Percentiles rank a stretch among this genome's conserved stretches.
These are phyloP conservation scores for Linnemannia hyalina DNA, from an alignment of 192 early-diverging fungal species.

Conservation along the genomic window DNA sequence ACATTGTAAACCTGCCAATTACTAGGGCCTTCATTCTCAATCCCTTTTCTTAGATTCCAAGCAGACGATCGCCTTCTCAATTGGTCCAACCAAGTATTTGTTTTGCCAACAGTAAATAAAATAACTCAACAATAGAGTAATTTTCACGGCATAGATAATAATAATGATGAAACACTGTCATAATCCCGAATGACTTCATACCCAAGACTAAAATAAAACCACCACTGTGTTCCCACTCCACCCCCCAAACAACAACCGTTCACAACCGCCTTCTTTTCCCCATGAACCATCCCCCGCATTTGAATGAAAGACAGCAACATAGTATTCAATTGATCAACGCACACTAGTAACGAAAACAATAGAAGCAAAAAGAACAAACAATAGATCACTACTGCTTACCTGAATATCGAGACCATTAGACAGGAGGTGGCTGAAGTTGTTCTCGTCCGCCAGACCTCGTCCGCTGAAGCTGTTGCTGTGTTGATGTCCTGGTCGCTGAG, in stretches of 20 bases:
- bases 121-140: background rate
- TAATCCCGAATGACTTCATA: background rate
- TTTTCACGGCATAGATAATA: background rate
- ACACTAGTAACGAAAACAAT: background rate
- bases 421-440: slow-evolving; percentile 24
- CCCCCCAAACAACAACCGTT: background rate
- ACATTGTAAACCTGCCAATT: background rate
- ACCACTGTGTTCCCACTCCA: background rate
- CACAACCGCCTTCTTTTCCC: background rate
- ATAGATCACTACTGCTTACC: background rate
- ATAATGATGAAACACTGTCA: slow-evolving; percentile 4
- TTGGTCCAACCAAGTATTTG: background rate
- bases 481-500: slow-evolving; percentile 38
- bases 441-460: slow-evolving; percentile 34
- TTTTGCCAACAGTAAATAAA: background rate
- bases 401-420: slow-evolving; percentile 29
- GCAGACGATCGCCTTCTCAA: background rate
- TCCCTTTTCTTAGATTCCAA: background rate
- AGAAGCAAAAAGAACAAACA: background rate
- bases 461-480: slow-evolving; percentile 53
- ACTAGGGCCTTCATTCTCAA: background rate
- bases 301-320: background rate
- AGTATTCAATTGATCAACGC: background rate
- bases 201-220: slow-evolving; percentile 3
- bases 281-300: background rate